phyloP scores from a whole-genome alignment of 73 alveolate species.

The Tetrahymena borealis region DNA sequence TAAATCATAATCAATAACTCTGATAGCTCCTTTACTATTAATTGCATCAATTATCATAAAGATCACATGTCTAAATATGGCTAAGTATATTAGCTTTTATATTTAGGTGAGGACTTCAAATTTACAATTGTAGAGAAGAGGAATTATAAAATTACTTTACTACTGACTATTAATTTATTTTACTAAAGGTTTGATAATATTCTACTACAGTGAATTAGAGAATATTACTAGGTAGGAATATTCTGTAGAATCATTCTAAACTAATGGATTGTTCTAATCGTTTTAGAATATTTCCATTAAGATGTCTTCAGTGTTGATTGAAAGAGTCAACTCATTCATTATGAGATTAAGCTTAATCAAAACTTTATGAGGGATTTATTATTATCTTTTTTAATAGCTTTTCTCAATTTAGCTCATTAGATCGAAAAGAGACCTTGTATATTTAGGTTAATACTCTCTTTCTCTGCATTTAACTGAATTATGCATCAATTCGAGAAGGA shows the following conservation, averaged over 20 bases:
- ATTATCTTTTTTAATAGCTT: not conserved
- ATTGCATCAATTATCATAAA: not conserved
- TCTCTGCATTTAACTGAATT: not conserved
- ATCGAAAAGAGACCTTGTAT: not conserved
- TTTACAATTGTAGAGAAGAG: not conserved
- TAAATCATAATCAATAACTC: not conserved
- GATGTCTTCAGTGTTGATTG: not conserved
- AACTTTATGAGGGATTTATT: not conserved
- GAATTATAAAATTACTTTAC: not conserved
- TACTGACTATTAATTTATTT: not conserved
- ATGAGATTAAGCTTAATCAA: not conserved
- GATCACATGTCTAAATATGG: not conserved
- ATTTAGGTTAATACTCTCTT: not conserved
- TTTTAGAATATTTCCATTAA: not conserved
- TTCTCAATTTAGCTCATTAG: not conserved
- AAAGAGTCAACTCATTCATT: not conserved
- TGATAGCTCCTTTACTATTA: not conserved
- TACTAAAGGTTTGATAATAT: not conserved
- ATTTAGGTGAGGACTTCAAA: not conserved
- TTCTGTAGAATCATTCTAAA: not conserved
- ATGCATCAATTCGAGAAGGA: not conserved
- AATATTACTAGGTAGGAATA: not conserved
- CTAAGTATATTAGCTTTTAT: not conserved
- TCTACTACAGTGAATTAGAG: not conserved
- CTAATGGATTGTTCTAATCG: not conserved